Percentiles rank a stretch among this genome's conserved stretches.
These are phyloP conservation scores for Fusarium nanum DNA, from an alignment of 2,329 filamentous ascomycete genomes.

Conservation along the genomic window DNA sequence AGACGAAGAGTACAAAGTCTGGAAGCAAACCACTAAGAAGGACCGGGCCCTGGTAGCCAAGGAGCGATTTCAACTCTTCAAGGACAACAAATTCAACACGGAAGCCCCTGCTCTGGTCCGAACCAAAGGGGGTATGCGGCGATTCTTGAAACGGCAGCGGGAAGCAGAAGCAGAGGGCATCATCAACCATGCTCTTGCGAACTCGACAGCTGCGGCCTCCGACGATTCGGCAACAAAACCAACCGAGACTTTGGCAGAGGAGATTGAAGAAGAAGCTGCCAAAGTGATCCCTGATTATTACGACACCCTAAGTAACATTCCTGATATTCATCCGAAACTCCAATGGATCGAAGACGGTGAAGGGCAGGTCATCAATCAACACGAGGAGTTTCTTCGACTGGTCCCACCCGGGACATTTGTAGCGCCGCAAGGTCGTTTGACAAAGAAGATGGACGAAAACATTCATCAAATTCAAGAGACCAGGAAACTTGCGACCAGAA, in stretches of 20 bases:
- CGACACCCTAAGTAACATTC: slow-evolving; percentile 84
- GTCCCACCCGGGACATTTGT: slow-evolving; percentile 80
- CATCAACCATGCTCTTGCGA: slow-evolving; percentile 52
- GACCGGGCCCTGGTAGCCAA: slow-evolving; percentile 88
- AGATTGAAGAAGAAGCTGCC: slow-evolving; percentile 91
- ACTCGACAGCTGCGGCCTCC: slow-evolving; percentile 54
- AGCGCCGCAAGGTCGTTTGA: slow-evolving; percentile 77
- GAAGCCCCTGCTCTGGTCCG: slow-evolving; percentile 90
- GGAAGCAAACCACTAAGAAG: slow-evolving; percentile 99
- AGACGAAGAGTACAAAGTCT: slow-evolving; percentile 96
- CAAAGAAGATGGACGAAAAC: slow-evolving; percentile 87
- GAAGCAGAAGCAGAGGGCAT: slow-evolving; percentile 68
- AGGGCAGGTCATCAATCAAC: slow-evolving; percentile 87
- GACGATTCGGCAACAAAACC: slow-evolving; percentile 61
- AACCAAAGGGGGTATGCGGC: slow-evolving; percentile 88
- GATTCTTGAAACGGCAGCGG: slow-evolving; percentile 84
- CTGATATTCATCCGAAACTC: slow-evolving; percentile 81
- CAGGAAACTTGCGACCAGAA: slow-evolving; percentile 93
- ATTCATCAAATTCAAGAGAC: slow-evolving; percentile 97
- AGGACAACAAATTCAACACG: slow-evolving; percentile 82
- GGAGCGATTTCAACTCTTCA: slow-evolving; percentile 87
- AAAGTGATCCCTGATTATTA: slow-evolving; percentile 94
- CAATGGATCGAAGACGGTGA: slow-evolving; percentile 92
- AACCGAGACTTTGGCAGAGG: slow-evolving; percentile 87
- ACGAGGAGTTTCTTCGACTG: slow-evolving; percentile 84